Percentiles rank a stretch among this genome's conserved stretches.
These are phyloP conservation scores for Cajanus cajan DNA, from an alignment of 306 rosid species.

Conservation along the genomic window DNA sequence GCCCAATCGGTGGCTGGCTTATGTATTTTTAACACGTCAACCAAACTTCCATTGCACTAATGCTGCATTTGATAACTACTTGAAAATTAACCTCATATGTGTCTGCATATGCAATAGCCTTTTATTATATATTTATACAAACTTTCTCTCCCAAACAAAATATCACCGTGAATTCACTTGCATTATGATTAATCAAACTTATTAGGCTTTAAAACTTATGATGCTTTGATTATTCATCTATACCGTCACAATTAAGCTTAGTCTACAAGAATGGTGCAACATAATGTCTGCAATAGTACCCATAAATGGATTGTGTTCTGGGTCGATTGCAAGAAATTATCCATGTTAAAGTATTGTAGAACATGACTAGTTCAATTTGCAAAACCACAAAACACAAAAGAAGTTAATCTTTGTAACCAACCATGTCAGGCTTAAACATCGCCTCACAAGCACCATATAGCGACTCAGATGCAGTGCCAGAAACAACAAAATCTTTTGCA, in stretches of 20 bases:
- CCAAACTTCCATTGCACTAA: neutral
- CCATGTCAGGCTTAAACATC: constrained; percentile 97
- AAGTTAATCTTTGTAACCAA: constrained; percentile 36
- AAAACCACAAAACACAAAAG: constrained; percentile 23
- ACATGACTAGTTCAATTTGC: neutral
- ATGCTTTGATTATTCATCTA: neutral
- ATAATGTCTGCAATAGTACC: neutral
- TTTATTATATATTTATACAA: neutral
- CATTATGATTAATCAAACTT: neutral
- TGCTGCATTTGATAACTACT: neutral
- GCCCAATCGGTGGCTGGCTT: too few species aligned
- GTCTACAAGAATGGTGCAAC: neutral
- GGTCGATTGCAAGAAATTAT: neutral
- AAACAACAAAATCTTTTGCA: constrained; percentile 96
- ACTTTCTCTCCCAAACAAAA: neutral
- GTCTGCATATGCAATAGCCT: neutral
- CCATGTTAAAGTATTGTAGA: neutral
- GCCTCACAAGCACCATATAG: constrained; percentile 99
- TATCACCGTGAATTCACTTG: neutral
- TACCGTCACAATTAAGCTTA: neutral
- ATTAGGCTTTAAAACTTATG: neutral
- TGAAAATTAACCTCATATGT: neutral
- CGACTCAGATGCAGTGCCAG: constrained; percentile 96
- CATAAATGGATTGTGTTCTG: neutral
- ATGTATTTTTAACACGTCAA: too few species aligned